Conservation (phyloP, 2,329 filamentous ascomycete species). For the Tolypocladium paradoxum region DNA sequence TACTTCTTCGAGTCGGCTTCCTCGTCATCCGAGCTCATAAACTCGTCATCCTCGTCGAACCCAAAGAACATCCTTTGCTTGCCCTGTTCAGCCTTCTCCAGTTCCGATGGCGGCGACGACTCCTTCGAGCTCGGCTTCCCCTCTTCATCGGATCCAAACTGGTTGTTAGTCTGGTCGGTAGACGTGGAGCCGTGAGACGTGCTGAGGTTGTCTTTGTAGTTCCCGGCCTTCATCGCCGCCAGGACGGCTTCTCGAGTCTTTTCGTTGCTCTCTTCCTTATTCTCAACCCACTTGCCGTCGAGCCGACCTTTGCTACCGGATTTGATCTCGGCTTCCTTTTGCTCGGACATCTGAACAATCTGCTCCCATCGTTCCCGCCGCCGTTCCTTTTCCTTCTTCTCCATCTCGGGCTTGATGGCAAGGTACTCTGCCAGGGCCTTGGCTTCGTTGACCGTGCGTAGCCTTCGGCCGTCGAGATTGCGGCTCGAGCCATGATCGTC, state of each 20-base stretch:
- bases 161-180: slow-evolving; percentile 15
- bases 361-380: slow-evolving; percentile 77
- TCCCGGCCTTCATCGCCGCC: slow-evolving; percentile 55
- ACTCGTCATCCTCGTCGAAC: slow-evolving; percentile 71
- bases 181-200: slow-evolving; percentile 40
- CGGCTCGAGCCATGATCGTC: slow-evolving; percentile 85
- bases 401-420: slow-evolving; percentile 95
- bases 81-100: slow-evolving; percentile 24
- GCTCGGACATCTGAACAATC: slow-evolving; percentile 75
- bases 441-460: slow-evolving; percentile 89
- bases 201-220: slow-evolving; percentile 48
- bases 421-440: slow-evolving; percentile 93
- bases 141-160: slow-evolving; percentile 24
- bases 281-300: slow-evolving; percentile 89
- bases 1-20: slow-evolving; percentile 20
- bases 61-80: slow-evolving; percentile 52
- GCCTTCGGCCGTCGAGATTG: slow-evolving; percentile 80
- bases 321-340: slow-evolving; percentile 71
- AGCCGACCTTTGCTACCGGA: slow-evolving; percentile 60
- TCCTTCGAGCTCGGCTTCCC: slow-evolving; percentile 31
- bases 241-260: slow-evolving; percentile 69
- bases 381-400: slow-evolving; percentile 82
- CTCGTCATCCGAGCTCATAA: slow-evolving; percentile 58
- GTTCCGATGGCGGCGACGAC: slow-evolving; percentile 36
- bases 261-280: slow-evolving; percentile 82